These are phyloP conservation scores for Lasiodiplodia hormozganensis DNA, from an alignment of 2,329 filamentous ascomycete species.

Conservation along the genomic window DNA sequence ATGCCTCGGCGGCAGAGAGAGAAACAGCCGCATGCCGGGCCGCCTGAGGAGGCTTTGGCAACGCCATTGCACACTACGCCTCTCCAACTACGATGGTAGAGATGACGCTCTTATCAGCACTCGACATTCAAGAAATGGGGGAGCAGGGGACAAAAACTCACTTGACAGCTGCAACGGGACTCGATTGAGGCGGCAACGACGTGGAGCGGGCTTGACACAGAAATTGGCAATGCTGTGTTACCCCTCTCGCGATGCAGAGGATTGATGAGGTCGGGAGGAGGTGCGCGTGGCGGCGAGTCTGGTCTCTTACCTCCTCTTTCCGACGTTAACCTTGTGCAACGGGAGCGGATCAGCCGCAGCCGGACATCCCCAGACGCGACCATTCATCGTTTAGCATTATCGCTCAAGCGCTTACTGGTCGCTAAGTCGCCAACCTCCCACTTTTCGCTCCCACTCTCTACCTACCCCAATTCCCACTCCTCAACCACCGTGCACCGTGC, in stretches of 20 bases:
- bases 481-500: slow-evolving; percentile 1
- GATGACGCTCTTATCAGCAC: background rate
- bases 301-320: slow-evolving; percentile 3
- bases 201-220: background rate
- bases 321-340: slow-evolving; percentile 8
- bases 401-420: slow-evolving; percentile 17
- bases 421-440: slow-evolving; percentile 9
- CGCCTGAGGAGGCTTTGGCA: slow-evolving; percentile 22
- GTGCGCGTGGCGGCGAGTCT: background rate
- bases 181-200: background rate
- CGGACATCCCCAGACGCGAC: background rate
- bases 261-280: slow-evolving; percentile 12
- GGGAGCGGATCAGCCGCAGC: slow-evolving; percentile 17
- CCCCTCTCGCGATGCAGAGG: background rate
- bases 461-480: slow-evolving; percentile 23
- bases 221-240: background rate
- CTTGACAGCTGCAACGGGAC: background rate
- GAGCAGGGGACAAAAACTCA: background rate
- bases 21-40: slow-evolving; percentile 15
- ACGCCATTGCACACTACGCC: slow-evolving; percentile 1
- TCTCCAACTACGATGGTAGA: background rate
- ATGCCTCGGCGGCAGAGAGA: slow-evolving; percentile 46
- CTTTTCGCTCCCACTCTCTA: slow-evolving; percentile 23
- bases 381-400: slow-evolving; percentile 19
- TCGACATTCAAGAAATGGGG: background rate